phyloP scores from a whole-genome alignment of 2,329 filamentous ascomycete species.

The Cytospora leucostoma region DNA sequence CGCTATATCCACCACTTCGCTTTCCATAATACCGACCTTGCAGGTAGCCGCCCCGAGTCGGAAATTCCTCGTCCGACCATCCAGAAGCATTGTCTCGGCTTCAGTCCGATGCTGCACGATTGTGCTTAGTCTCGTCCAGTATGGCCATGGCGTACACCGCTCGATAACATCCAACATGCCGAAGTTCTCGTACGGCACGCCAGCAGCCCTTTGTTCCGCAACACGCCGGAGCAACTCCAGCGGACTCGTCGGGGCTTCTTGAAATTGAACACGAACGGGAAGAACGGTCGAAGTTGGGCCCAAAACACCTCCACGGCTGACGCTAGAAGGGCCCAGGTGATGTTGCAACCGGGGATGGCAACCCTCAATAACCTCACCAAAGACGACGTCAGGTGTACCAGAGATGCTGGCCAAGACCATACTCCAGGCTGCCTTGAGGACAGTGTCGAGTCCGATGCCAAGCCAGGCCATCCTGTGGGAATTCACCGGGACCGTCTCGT shows the following conservation, averaged over 20 bases:
- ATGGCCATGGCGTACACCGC: slow-evolving; percentile 55
- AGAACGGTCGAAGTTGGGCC: slow-evolving; percentile 51
- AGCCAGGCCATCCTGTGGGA: slow-evolving; percentile 42
- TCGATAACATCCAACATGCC: slow-evolving; percentile 54
- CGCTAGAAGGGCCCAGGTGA: slow-evolving; percentile 36
- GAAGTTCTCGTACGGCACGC: slow-evolving; percentile 52
- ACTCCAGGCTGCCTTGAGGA: slow-evolving; percentile 61
- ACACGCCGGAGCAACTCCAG: slow-evolving; percentile 51
- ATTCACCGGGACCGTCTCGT: slow-evolving; percentile 43
- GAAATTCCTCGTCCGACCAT: slow-evolving; percentile 42
- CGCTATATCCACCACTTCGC: slow-evolving; percentile 43
- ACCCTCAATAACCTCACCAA: slow-evolving; percentile 55
- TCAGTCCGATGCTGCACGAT: slow-evolving; percentile 54
- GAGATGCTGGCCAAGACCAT: slow-evolving; percentile 55
- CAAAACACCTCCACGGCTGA: slow-evolving; percentile 58
- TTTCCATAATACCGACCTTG: slow-evolving; percentile 45
- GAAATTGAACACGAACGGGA: slow-evolving; percentile 51
- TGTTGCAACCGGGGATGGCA: slow-evolving; percentile 44
- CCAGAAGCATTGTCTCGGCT: slow-evolving; percentile 38
- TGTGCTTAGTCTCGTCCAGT: slow-evolving; percentile 56
- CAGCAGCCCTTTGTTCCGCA: slow-evolving; percentile 50
- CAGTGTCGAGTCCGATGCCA: slow-evolving; percentile 51
- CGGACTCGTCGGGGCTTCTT: slow-evolving; percentile 46
- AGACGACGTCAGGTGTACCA: slow-evolving; percentile 53
- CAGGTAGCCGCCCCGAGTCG: slow-evolving; percentile 49